Base-by-base conservation (phyloP, 1,139 yeast species). In the Yarrowia galli region DNA sequence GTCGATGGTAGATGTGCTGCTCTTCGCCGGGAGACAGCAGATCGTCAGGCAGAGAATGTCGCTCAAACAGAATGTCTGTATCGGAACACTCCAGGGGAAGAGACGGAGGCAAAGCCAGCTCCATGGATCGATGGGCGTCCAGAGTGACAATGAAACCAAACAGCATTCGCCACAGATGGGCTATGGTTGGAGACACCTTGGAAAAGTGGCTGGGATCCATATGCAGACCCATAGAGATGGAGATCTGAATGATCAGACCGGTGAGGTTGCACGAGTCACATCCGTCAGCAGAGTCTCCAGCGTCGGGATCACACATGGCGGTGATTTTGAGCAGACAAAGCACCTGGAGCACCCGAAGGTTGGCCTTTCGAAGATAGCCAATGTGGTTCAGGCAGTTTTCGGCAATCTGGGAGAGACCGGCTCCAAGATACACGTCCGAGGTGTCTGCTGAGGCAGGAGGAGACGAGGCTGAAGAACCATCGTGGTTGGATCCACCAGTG, bases 271-370 rank as follows among this genome's bases (percentile, higher is more conserved):
- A 56, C 18, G 58, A 46, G 49, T 54, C 64, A 13, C 54, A 38
- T 2, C 68, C 68, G 49, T 65, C 68, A 15, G 63, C 65, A 16
- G 65, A 56, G 48, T 65, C 68, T 10, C 68, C 68, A 20, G 53
- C 65, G 36, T 54, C 68, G 36, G 68, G 68, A 8, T 56, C 63
- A 10, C 63, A 56, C 56, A 48, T 56, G 45, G 53, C 65, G 15
- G 63, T 48, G 38, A 65, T 56, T 40, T 65, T 65, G 28, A 65
- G 45, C 53, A 56, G 35, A 28, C 63, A 54, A 6, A 54, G 49
- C 28, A 54, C 56, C 56, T 65, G 68, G 15, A 65, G 48, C 8
- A 56, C 65, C 7, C 45, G 51, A 18, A 65, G 40, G 22, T 56
- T 56, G 46, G 68, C 16, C 36, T 51, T 46, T 28, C 56, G 51